phyloP scores from a whole-genome alignment of 78 protist genomes.

The Dictyostelium purpureum region DNA sequence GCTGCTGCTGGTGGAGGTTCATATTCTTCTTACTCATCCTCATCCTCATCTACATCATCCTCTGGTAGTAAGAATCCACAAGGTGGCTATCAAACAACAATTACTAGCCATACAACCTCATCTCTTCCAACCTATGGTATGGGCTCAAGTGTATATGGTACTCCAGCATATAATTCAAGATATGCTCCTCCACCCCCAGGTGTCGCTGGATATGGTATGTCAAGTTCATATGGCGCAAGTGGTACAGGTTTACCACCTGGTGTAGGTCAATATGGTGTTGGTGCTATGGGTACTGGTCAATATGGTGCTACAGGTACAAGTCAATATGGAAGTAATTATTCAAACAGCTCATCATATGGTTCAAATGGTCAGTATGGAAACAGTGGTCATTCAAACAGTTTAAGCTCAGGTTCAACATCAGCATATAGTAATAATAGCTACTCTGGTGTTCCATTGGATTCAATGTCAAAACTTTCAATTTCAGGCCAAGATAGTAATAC shows the following conservation, averaged over 20 bases:
- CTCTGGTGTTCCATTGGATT: background rate
- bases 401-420: background rate
- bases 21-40: background rate
- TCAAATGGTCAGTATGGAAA: background rate
- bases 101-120: background rate
- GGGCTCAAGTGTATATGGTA: too few species aligned
- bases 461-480: background rate
- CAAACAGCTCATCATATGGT: background rate
- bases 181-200: too few species aligned
- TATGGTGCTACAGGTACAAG: background rate
- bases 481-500: background rate
- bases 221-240: background rate
- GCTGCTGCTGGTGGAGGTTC: background rate
- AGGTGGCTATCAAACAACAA: conserved; percentile 2
- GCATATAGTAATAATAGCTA: background rate
- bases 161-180: too few species aligned
- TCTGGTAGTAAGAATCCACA: background rate
- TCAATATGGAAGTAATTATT: background rate
- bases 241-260: background rate
- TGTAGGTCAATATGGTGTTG: background rate
- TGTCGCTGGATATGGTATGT: background rate
- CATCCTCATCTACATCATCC: background rate
- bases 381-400: background rate
- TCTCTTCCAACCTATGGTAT: background rate
- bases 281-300: background rate